Percentiles rank a stretch among this genome's conserved stretches.
These are phyloP conservation scores for Pseudonitzschia multiseries DNA, from an alignment of 108 stramenopile species.

Conservation along the genomic window DNA sequence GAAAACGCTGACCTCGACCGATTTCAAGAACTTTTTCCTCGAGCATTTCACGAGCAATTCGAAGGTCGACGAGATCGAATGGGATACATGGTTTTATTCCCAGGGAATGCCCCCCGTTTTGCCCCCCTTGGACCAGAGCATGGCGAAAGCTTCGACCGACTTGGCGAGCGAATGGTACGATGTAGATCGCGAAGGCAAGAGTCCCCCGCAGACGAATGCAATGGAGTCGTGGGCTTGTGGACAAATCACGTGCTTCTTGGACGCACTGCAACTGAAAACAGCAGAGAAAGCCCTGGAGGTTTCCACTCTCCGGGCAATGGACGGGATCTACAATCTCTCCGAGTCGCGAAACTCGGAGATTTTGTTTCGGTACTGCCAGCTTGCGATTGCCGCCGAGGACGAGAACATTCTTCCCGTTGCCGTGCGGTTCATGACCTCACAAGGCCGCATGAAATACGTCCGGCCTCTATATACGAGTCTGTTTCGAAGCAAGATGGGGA, in stretches of 20 bases:
- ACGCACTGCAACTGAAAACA: constrained; percentile 46
- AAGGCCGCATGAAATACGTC: constrained; percentile 99
- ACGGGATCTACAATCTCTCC: constrained; percentile 62
- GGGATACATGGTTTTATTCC: constrained; percentile 82
- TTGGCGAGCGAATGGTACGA: constrained; percentile 76
- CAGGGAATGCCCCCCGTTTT: constrained; percentile 83
- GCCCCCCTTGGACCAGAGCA: constrained; percentile 73
- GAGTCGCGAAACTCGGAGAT: constrained; percentile 87
- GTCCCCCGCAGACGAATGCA: constrained; percentile 35
- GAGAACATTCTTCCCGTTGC: constrained; percentile 62
- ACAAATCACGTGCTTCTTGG: constrained; percentile 88
- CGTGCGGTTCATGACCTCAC: constrained; percentile 87
- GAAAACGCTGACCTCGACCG: constrained; percentile 69
- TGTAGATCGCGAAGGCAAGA: constrained; percentile 35
- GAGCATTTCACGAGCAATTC: constrained; percentile 48
- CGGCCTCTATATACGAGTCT: constrained; percentile 90
- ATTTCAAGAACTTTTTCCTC: constrained; percentile 80
- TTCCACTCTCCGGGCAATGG: constrained; percentile 66
- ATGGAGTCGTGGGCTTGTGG: constrained; percentile 71
- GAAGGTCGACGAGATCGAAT: constrained; percentile 52
- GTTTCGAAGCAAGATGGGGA: constrained; percentile 65
- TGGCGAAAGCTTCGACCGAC: constrained; percentile 63
- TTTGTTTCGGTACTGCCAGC: constrained; percentile 85
- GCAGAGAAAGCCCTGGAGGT: constrained; percentile 51
- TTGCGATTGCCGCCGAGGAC: constrained; percentile 82